These are phyloP conservation scores for Prunus padus DNA, from an alignment of 306 rosid species.

Conservation along the genomic window DNA sequence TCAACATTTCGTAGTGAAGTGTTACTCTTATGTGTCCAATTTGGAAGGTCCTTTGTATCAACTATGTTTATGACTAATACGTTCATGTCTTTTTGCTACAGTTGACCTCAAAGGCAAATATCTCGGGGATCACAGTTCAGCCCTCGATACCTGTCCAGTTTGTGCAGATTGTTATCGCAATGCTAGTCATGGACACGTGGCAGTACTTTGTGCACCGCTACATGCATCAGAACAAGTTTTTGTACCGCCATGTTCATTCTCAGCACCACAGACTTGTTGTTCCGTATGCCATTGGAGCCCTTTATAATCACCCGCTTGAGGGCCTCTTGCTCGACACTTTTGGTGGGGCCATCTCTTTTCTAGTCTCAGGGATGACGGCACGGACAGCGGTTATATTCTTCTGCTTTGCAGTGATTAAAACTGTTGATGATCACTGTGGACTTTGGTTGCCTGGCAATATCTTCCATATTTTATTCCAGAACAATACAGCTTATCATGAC, in stretches of 20 bases:
- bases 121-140: constrained; percentile 45
- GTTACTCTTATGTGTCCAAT: background rate
- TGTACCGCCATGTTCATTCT: constrained; percentile 81
- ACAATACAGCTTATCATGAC: constrained; percentile 92
- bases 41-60: background rate
- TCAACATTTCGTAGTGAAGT: background rate
- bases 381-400: constrained; percentile 75
- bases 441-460: constrained; percentile 83
- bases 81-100: constrained; percentile 28
- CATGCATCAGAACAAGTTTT: constrained; percentile 87
- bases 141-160: constrained; percentile 53
- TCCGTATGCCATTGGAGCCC: constrained; percentile 89
- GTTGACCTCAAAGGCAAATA: constrained; percentile 52
- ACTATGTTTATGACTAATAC: constrained; percentile 13
- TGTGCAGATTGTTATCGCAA: constrained; percentile 64
- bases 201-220: constrained; percentile 89
- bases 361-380: constrained; percentile 78
- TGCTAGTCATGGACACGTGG: constrained; percentile 90
- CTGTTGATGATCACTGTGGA: constrained; percentile 88
- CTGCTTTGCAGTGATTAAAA: constrained; percentile 78
- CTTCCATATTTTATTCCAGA: constrained; percentile 72
- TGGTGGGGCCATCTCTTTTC: constrained; percentile 78
- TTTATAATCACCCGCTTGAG: constrained; percentile 84
- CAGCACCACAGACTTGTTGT: constrained; percentile 80
- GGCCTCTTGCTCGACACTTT: constrained; percentile 88